Conservation (phyloP, 495 filamentous ascomycete genomes). For the Penicillium manginii region DNA sequence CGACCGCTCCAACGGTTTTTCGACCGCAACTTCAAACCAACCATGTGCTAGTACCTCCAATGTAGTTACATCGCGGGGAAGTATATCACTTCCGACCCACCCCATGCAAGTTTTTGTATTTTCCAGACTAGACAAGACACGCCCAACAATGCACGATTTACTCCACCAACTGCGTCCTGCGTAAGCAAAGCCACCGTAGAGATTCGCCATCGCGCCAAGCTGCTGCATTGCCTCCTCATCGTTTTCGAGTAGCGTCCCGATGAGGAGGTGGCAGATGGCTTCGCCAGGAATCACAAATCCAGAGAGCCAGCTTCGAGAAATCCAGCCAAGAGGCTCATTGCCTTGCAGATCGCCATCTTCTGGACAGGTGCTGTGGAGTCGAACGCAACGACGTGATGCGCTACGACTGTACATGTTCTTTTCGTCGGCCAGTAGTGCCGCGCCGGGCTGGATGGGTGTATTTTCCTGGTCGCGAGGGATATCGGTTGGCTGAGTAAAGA, state of each 20-base stretch:
- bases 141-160: slow-evolving; percentile 73
- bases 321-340: slow-evolving; percentile 63
- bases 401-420: slow-evolving; percentile 39
- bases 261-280: slow-evolving; percentile 71
- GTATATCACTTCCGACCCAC: slow-evolving; percentile 67
- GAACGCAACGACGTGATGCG: slow-evolving; percentile 31
- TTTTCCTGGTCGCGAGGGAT: neutral
- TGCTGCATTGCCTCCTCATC: slow-evolving; percentile 64
- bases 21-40: slow-evolving; percentile 65
- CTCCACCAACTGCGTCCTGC: slow-evolving; percentile 78
- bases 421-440: slow-evolving; percentile 10
- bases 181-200: slow-evolving; percentile 82
- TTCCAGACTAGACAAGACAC: slow-evolving; percentile 68
- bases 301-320: slow-evolving; percentile 77
- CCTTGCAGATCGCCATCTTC: slow-evolving; percentile 20
- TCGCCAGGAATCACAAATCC: slow-evolving; percentile 81
- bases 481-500: slow-evolving; percentile 7
- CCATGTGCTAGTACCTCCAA: slow-evolving; percentile 52
- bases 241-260: slow-evolving; percentile 78
- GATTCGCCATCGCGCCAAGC: slow-evolving; percentile 69
- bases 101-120: slow-evolving; percentile 77
- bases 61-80: slow-evolving; percentile 42
- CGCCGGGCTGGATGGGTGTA: neutral
- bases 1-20: slow-evolving; percentile 28
- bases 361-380: slow-evolving; percentile 25